Conservation (phyloP, 208 protist species). For the Leishmania lainsoni region DNA sequence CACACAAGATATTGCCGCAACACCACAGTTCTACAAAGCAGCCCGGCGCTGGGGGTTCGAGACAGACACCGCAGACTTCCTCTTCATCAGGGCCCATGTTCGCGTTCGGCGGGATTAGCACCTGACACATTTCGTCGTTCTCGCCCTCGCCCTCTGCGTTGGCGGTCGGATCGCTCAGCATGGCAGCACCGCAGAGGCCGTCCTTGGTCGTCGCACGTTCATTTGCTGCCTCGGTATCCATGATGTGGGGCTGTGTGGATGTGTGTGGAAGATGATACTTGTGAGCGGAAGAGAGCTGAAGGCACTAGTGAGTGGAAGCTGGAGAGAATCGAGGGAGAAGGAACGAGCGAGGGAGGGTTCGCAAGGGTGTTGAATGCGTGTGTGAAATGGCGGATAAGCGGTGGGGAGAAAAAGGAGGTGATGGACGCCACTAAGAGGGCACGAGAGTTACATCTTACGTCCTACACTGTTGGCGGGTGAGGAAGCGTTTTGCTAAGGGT, state of each 20-base stretch:
- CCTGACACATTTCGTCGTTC: constrained; percentile 34
- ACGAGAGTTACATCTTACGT: neutral
- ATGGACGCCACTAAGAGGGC: neutral
- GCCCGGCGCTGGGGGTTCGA: constrained; percentile 57
- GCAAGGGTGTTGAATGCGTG: neutral
- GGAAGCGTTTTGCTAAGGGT: neutral
- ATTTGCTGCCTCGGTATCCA: constrained; percentile 29
- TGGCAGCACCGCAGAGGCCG: constrained; percentile 18
- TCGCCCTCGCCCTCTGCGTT: constrained; percentile 24
- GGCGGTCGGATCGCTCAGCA: constrained; percentile 24
- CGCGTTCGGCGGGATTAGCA: constrained; percentile 30
- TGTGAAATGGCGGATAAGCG: neutral
- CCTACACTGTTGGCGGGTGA: neutral
- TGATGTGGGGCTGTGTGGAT: constrained; percentile 4
- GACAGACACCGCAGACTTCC: constrained; percentile 83
- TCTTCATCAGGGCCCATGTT: constrained; percentile 57
- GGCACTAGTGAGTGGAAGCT: neutral
- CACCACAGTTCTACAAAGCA: constrained; percentile 82
- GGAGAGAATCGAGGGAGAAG: neutral
- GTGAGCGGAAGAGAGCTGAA: neutral
- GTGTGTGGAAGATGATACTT: neutral
- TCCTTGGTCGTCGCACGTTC: constrained; percentile 17
- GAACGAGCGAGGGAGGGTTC: neutral
- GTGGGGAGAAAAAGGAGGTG: neutral
- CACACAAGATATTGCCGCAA: constrained; percentile 84